phyloP scores from a whole-genome alignment of 2,329 filamentous ascomycete genomes.

The Pseudocercospora cruenta region DNA sequence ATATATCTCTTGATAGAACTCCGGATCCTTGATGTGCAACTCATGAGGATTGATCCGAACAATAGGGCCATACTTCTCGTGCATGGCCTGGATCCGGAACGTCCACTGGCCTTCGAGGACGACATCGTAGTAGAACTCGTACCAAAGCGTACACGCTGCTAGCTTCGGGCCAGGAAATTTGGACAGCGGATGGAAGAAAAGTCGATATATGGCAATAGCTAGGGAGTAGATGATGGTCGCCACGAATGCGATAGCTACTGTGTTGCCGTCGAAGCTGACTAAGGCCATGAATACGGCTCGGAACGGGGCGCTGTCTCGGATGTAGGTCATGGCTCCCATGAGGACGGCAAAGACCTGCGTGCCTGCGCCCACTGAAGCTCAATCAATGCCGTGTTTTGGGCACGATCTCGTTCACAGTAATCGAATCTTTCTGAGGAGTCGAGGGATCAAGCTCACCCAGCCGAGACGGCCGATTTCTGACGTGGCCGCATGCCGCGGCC shows the following conservation, averaged over 20 bases:
- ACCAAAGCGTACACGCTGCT: constrained; percentile 14
- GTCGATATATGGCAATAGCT: constrained; percentile 8
- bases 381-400: not conserved
- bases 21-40: constrained; percentile 12
- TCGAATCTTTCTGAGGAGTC: too few relatives aligned
- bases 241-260: too few relatives aligned
- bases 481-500: too few relatives aligned
- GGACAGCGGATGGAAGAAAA: constrained; percentile 22
- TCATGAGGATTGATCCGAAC: constrained; percentile 15
- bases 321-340: too few relatives aligned
- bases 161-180: constrained; percentile 19
- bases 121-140: constrained; percentile 26
- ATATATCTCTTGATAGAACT: constrained; percentile 13
- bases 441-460: too few relatives aligned
- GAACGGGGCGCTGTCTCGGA: too few relatives aligned
- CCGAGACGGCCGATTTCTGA: too few relatives aligned
- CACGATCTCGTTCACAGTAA: not conserved
- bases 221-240: not conserved
- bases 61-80: constrained; percentile 17
- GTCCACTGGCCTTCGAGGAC: constrained; percentile 15
- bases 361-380: not conserved
- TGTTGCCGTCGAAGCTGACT: too few relatives aligned
- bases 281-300: too few relatives aligned
- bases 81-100: constrained; percentile 15
- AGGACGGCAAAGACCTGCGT: too few relatives aligned